Conservation (phyloP, 2,329 filamentous ascomycete species). For the Ceratocystiopsis brevicomis region DNA sequence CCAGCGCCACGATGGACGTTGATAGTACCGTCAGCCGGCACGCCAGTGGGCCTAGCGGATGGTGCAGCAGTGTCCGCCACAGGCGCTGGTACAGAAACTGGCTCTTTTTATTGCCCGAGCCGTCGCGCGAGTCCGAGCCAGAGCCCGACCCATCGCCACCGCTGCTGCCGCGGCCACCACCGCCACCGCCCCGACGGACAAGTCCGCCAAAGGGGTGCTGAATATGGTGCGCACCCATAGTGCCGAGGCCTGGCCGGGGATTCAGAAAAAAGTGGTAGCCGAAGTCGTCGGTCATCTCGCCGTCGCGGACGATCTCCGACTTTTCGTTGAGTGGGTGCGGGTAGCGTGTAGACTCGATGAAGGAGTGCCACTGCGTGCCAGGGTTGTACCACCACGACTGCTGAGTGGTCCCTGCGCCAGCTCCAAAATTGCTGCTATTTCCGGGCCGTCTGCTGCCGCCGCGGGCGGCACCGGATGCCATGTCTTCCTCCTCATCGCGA, state of each 20-base stretch:
- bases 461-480: background rate
- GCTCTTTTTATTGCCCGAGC: constrained; percentile 3
- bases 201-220: background rate
- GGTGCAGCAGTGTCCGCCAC: constrained; percentile 53
- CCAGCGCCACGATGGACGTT: constrained; percentile 67
- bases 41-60: constrained; percentile 67
- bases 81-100: constrained; percentile 30
- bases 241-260: constrained; percentile 18
- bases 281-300: constrained; percentile 24
- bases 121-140: constrained; percentile 2
- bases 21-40: constrained; percentile 68
- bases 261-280: constrained; percentile 17
- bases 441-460: background rate
- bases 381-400: constrained; percentile 11
- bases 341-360: constrained; percentile 33
- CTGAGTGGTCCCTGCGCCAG: background rate
- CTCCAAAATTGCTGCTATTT: no score
- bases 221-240: constrained; percentile 15
- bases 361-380: constrained; percentile 31
- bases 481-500: background rate
- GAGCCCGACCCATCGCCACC: background rate
- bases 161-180: background rate
- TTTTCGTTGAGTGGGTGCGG: constrained; percentile 27
- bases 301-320: constrained; percentile 27
- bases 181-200: background rate